Base-by-base conservation (phyloP, 2,329 filamentous ascomycete species). In the Fusarium sp. region DNA sequence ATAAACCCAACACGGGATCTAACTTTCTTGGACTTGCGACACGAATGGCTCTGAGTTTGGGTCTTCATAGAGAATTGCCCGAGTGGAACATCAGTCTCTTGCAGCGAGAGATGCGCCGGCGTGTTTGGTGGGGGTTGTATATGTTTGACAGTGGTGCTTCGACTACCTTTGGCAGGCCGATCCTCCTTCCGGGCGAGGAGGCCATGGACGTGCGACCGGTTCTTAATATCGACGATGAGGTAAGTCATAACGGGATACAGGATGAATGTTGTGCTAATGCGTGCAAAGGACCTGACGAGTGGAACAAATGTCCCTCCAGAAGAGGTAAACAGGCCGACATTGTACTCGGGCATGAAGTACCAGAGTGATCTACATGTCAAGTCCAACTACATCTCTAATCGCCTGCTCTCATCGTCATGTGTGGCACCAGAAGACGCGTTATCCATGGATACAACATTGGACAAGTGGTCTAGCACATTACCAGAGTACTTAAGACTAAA, bases 71-170 rank as follows among this genome's bases (percentile, higher is more conserved):
- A 6, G 47, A 50, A 2, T 5, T 50, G 5, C 30, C 47, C 4
- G 47, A 35, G 12, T 51, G 47, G 47, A 35, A 35, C 5, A 51
- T 51, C n/a, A 51, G 30, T 51, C 47, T 51, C 0, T 20, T 51
- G 13, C 47, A 51, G 3, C 30, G 47, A 11, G 47, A 50, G 9
- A 51, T 51, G 47, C 47, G 47, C 16, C 47, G 47, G 14, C 30
- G 47, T 12, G 47, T 51, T 14, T 51, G n/a, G 47, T 51, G 47
- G 47, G 47, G 47, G 4, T 7, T 33, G 4, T 51, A 51, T 9
- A 33, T 51, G 47, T 33, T 51, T 20, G 47, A 51, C 30, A 51
- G 47, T 51, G 47, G 47, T 33, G 47, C 47, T 14, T 51, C 47
- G 4, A 51, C 47, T 0, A 51, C 47, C 9, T 51, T 51, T 33